Percentiles rank a stretch among this genome's conserved stretches.
Evolutionary conservation across 495 filamentous ascomycete species (phyloP).

Genomic region (Penicillium robsamsonii): DNA sequence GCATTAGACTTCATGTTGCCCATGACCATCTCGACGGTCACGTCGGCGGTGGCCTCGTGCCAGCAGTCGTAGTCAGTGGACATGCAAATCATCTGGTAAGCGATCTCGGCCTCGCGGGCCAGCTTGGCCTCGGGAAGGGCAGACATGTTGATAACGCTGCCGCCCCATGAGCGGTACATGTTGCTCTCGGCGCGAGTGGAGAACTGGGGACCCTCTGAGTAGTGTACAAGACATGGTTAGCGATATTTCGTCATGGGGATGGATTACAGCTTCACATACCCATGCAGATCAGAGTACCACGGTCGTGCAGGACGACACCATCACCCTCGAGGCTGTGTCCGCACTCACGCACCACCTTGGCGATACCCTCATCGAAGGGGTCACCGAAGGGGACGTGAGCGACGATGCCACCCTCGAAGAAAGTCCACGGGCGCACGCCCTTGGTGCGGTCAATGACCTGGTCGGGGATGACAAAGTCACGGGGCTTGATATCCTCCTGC

Average conservation of each 20-base stretch:
- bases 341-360: slow-evolving; percentile 65
- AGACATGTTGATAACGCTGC: slow-evolving; percentile 95
- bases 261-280: slow-evolving; percentile 51
- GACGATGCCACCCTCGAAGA: slow-evolving; percentile 91
- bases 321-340: slow-evolving; percentile 76
- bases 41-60: slow-evolving; percentile 69
- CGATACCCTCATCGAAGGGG: slow-evolving; percentile 81
- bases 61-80: slow-evolving; percentile 99
- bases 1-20: slow-evolving; percentile 91
- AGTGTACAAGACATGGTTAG: slow-evolving; percentile 10
- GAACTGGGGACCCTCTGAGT: slow-evolving; percentile 87
- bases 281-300: slow-evolving; percentile 86
- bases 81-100: slow-evolving; percentile 99
- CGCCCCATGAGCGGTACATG: slow-evolving; percentile 90
- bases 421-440: slow-evolving; percentile 87
- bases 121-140: slow-evolving; percentile 95
- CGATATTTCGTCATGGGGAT: not conserved
- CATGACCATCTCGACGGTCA: slow-evolving; percentile 97
- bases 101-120: slow-evolving; percentile 91
- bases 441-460: slow-evolving; percentile 98
- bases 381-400: slow-evolving; percentile 95
- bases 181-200: slow-evolving; percentile 94
- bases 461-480: slow-evolving; percentile 94
- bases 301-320: slow-evolving; percentile 71
- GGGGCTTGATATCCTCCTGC: slow-evolving; percentile 84